Evolutionary conservation across 116 monocot species (phyloP), one percentile per base, ranked within the genome.

Genomic region (Zostera marina): DNA sequence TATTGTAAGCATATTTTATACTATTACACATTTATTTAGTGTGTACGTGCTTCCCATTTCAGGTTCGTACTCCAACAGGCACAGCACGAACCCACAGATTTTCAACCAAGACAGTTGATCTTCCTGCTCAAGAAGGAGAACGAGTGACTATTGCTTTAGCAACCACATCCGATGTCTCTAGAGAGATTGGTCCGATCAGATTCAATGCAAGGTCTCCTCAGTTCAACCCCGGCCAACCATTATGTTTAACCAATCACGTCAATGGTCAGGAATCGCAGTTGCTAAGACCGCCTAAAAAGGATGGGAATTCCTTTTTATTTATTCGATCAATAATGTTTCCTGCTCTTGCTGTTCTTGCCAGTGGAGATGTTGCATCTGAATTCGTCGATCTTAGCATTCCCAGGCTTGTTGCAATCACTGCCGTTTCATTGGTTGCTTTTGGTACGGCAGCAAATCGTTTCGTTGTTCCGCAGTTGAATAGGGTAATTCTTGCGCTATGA

Each of bases 61-160:
- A 98, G 96, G 66, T 90, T 24, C 66, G 80, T n/a, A 83, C 83
- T 56, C 90, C 96, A 62, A 64, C 80, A 21, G 96, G 96, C 10
- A 74, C 52, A 60, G 96, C 96, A 57, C 73, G 78, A 7, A 86
- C 96, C 44, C 71, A 98, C 53, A 82, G 68, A 66, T 82, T 98
- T 83, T 78, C 83, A 17, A 89, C 96, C 21, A 70, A 78, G 48
- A 98, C 96, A 7, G 72, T 76, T 40, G 74, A 98, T 41, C 82
- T 98, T 66, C 96, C 96, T 70, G 96, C 96, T 54, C 90, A 98
- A 77, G 82, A 83, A 77, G 96, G 86, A 59, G 96, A 98, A 74
- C 72, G 96, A 67, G 83, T 98, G 44, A 98, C 90, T 32, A 69
- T 98, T 51, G 67, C 75, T 48, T 59, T 82, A 57, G 79, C 86